A percentile compares a stretch with the other conserved stretches of the same genome.
Conservation (phyloP, 2,329 filamentous ascomycete genomes). For the Fusarium miscanthi region DNA sequence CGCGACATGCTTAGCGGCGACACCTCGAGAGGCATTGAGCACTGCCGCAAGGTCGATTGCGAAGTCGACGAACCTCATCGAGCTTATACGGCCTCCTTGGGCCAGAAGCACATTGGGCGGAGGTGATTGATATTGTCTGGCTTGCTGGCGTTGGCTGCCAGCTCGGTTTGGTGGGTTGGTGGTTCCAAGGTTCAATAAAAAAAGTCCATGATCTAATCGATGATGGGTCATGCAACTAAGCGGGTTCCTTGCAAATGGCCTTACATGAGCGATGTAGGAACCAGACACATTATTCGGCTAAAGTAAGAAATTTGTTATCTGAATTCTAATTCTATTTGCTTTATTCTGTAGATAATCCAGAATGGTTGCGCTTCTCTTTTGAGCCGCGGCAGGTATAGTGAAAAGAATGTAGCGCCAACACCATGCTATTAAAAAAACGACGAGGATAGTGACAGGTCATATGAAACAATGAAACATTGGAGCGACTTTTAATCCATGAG, state of each 20-base stretch:
- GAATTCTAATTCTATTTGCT: not conserved
- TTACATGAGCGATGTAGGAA: not conserved
- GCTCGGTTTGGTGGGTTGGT: slow-evolving; percentile 25
- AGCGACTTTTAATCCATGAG: not conserved
- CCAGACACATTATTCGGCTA: not conserved
- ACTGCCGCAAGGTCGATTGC: slow-evolving; percentile 77
- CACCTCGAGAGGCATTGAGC: slow-evolving; percentile 74
- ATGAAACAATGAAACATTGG: not conserved
- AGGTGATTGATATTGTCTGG: slow-evolving; percentile 7
- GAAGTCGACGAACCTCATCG: slow-evolving; percentile 72
- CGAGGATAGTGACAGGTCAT: not conserved
- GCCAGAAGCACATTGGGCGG: slow-evolving; percentile 41
- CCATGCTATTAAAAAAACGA: not conserved
- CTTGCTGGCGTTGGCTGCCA: slow-evolving; percentile 37
- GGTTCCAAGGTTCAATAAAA: slow-evolving; percentile 18
- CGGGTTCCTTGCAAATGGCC: slow-evolving; percentile 24
- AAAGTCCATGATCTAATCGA: slow-evolving; percentile 44
- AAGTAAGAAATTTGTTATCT: not conserved
- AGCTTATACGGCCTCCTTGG: slow-evolving; percentile 39
- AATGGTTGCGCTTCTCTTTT: not conserved
- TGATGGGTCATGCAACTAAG: slow-evolving; percentile 48
- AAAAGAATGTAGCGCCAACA: not conserved
- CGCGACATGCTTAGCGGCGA: slow-evolving; percentile 72
- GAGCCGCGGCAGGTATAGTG: not conserved
- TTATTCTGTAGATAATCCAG: not conserved